phyloP scores from a whole-genome alignment of 441 rosid species.

The Syzygium malaccense region DNA sequence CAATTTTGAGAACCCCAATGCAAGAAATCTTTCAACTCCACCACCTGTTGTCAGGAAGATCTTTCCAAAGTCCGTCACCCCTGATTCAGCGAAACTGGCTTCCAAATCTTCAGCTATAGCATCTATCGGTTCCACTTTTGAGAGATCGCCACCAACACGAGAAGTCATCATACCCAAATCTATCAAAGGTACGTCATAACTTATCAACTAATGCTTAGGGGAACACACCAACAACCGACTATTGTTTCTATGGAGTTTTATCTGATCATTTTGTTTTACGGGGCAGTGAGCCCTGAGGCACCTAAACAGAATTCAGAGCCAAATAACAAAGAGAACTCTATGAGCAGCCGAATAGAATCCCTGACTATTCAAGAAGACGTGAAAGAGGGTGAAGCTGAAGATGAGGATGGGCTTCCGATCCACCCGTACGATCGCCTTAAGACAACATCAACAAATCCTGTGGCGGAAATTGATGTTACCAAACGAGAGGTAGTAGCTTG shows the following conservation, averaged over 20 bases:
- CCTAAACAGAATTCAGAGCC: constrained; percentile 38
- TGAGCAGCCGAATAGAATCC: constrained; percentile 64
- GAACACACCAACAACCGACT: not conserved
- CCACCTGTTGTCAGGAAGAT: constrained; percentile 91
- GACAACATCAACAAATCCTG: constrained; percentile 60
- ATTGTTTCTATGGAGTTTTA: not conserved
- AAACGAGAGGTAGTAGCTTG: constrained; percentile 69
- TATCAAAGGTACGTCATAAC: constrained; percentile 42
- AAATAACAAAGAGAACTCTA: constrained; percentile 42
- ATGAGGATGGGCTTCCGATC: constrained; percentile 71
- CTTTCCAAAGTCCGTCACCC: constrained; percentile 74
- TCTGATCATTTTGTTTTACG: constrained; percentile 1
- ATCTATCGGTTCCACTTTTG: constrained; percentile 61
- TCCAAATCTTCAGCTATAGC: constrained; percentile 76
- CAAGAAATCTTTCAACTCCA: constrained; percentile 95
- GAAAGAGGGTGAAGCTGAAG: constrained; percentile 83
- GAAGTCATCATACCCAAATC: constrained; percentile 63
- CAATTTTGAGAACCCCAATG: constrained; percentile 72
- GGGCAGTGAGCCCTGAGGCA: constrained; percentile 44
- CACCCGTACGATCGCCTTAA: constrained; percentile 77
- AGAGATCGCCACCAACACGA: constrained; percentile 51
- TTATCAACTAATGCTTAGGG: not conserved
- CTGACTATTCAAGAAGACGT: constrained; percentile 79
- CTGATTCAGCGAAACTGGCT: constrained; percentile 47
- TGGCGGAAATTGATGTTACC: constrained; percentile 73